Base-by-base conservation (phyloP, 257 asterid genomes). In the Capsicum pubescens region DNA sequence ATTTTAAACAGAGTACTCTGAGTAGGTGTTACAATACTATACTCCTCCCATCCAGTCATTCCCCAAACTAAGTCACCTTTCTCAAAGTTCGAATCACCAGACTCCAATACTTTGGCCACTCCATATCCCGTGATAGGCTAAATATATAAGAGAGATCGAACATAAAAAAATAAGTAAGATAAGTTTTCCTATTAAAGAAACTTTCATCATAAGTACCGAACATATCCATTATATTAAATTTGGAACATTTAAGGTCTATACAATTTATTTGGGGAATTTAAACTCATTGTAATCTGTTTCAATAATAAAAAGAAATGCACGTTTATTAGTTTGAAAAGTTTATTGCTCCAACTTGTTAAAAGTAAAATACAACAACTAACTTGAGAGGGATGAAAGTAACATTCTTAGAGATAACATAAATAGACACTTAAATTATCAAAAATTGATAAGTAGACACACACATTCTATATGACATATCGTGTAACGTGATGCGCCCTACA, bases 41-140 rank as follows among this genome's bases (percentile, higher is more conserved):
- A 66, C 54, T 90, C 93, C 39, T 90, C 90, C 89, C 91, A 87
- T 63, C 90, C 87, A 16, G 79, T 87, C 6, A 46, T 16, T 9
- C 85, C 89, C 89, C 89, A 87, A 5, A 87, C 61, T 16, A 89
- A 54, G 14, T 85, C 91, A 35, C 88, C 90, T 71, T 80, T 68
- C 42, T 82, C 63, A 9, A 87, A 89, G 9, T 82, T 77, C 3
- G 90, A 56, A 79, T 87, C 82, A 6, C 80, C 46, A 14, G 90
- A 89, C n/a, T 89, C 82, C 78, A 89, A 54, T 3, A 89, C 88
- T 44, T 81, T 78, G 7, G 87, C 85, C 10, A 89, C 90, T 8
- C 90, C 90, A 66, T 48, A 79, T 52, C 91, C 91, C 2, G 3
- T 66, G 11, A 89, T 82, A 9, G 87, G 84, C 90, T 67, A 67